Conservation (phyloP, 2,329 filamentous ascomycete species). For the Pseudogymnoascus sp. region DNA sequence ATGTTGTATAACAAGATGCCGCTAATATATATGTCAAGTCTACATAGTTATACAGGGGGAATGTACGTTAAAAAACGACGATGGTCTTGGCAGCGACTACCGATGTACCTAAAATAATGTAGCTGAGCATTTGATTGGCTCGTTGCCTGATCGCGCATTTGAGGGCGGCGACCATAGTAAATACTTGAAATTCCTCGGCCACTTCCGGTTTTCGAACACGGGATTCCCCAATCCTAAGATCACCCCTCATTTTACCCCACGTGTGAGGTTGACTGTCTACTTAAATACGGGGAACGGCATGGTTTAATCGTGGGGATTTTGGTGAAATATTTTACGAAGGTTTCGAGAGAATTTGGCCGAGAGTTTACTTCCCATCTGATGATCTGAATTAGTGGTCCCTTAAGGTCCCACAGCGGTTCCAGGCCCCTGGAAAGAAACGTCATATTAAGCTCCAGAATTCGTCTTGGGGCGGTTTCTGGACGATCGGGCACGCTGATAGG, state of each 20-base stretch:
- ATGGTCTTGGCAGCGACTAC: too few species aligned
- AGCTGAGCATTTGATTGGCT: too few species aligned
- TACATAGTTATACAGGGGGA: too few species aligned
- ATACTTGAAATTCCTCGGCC: too few species aligned
- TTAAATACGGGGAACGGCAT: neutral
- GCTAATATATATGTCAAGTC: too few species aligned
- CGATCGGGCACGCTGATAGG: neutral
- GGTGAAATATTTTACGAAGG: neutral
- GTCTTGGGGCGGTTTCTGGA: neutral
- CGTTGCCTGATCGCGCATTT: too few species aligned
- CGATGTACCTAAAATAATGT: too few species aligned
- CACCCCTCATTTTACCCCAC: constrained; percentile 54
- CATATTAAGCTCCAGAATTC: neutral
- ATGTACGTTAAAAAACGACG: too few species aligned
- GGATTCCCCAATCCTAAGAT: too few species aligned
- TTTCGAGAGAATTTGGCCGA: constrained; percentile 2
- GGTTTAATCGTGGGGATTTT: neutral
- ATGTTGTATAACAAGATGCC: too few species aligned
- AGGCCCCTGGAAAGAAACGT: neutral
- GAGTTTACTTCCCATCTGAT: neutral
- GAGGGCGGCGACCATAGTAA: too few species aligned
- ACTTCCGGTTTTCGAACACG: too few species aligned
- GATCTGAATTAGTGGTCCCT: neutral
- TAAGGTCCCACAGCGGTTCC: neutral
- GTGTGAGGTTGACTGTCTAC: constrained; percentile 35